Evolutionary conservation across 495 filamentous ascomycete genomes (phyloP).

Genomic region (Letharia columbiana): DNA sequence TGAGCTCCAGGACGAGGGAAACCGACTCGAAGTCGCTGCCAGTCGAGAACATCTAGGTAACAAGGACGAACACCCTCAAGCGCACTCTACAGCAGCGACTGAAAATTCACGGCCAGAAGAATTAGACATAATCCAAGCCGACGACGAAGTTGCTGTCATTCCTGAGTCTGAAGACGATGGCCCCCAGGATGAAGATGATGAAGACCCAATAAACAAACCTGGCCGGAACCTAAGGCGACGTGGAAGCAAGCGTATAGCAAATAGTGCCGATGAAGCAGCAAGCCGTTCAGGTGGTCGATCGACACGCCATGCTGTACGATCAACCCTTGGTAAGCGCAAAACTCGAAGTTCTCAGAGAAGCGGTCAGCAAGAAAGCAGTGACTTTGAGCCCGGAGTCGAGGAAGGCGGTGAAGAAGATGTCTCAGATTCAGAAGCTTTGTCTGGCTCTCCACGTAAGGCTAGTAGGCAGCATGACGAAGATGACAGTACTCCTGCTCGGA

Average conservation of each 20-base stretch:
- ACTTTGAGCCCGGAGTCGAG: constrained; percentile 71
- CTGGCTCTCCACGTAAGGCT: constrained; percentile 37
- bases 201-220: constrained; percentile 45
- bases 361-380: constrained; percentile 62
- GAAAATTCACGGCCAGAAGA: constrained; percentile 31
- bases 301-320: constrained; percentile 40
- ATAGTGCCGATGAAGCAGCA: constrained; percentile 30
- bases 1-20: constrained; percentile 25
- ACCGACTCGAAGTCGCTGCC: constrained; percentile 25
- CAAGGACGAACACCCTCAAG: constrained; percentile 28
- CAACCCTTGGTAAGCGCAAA: constrained; percentile 36
- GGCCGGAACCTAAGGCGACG: constrained; percentile 42
- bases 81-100: constrained; percentile 33
- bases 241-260: constrained; percentile 32
- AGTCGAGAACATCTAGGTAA: constrained; percentile 31
- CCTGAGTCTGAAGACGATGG: constrained; percentile 45
- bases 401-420: constrained; percentile 58
- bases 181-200: constrained; percentile 53
- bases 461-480: constrained; percentile 41
- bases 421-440: constrained; percentile 42
- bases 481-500: constrained; percentile 41
- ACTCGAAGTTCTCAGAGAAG: constrained; percentile 45
- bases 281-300: constrained; percentile 35
- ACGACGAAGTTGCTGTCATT: constrained; percentile 41
- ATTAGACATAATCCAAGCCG: constrained; percentile 32